Percentiles rank a stretch among this genome's conserved stretches.
These are phyloP conservation scores for Thalassiosira profunda DNA, from an alignment of 108 stramenopile species.

Conservation along the genomic window DNA sequence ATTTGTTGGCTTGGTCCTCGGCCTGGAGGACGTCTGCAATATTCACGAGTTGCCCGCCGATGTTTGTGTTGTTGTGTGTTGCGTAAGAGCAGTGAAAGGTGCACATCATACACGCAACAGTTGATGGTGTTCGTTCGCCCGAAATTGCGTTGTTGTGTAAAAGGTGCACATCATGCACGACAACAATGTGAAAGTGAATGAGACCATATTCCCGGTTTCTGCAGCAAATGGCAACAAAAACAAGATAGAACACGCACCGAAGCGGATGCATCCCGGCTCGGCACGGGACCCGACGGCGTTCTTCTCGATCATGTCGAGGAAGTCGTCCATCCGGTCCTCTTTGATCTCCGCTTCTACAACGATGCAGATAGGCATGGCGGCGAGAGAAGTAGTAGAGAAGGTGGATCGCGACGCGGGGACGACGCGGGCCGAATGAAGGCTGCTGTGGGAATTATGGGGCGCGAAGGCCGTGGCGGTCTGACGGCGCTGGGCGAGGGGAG, in stretches of 20 bases:
- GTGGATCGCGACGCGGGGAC: conserved; percentile 4
- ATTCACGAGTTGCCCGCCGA: too few species aligned
- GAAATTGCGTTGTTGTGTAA: too few species aligned
- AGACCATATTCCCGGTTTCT: too few species aligned
- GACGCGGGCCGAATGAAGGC: conserved; percentile 1
- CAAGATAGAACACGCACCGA: conserved; percentile 54
- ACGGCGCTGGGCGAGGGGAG: too few species aligned
- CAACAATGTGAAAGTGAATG: too few species aligned
- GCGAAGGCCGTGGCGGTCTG: conserved; percentile 31
- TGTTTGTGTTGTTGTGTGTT: too few species aligned
- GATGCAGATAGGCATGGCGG: conserved; percentile 65
- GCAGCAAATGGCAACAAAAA: background rate
- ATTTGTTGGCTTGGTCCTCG: conserved; percentile 73
- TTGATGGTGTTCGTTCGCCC: too few species aligned
- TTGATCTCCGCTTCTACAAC: conserved; percentile 86
- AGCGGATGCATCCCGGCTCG: conserved; percentile 88
- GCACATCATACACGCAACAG: too few species aligned
- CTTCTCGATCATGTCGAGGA: conserved; percentile 78
- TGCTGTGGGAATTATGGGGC: background rate
- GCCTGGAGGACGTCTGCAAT: conserved; percentile 73
- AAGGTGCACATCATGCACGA: too few species aligned
- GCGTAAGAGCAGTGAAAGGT: too few species aligned
- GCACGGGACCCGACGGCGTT: conserved; percentile 75
- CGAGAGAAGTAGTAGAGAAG: background rate
- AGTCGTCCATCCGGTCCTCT: conserved; percentile 82